phyloP scores from a whole-genome alignment of 1,284 basidiomycete genomes.

The Earliella scabrosa region DNA sequence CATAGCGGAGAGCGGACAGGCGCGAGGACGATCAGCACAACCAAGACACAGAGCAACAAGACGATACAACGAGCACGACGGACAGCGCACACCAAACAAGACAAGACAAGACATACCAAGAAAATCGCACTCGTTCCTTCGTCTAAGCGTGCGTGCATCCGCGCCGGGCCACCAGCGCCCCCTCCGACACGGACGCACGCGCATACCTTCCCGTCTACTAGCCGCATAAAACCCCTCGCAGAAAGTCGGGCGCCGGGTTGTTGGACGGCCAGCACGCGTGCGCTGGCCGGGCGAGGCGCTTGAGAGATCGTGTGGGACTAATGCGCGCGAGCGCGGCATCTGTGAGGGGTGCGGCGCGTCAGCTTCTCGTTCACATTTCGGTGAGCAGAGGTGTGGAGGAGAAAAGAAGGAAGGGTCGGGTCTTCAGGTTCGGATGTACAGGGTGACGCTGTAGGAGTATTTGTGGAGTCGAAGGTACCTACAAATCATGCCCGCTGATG shows the following conservation, averaged over 20 bases:
- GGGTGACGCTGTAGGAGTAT: no score
- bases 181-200: background rate
- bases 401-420: background rate
- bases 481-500: no score
- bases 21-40: no score
- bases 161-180: background rate
- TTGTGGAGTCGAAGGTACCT: no score
- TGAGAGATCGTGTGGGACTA: constrained; percentile 2
- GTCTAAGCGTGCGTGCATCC: background rate
- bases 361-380: background rate
- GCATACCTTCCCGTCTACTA: constrained; percentile 3
- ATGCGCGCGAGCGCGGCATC: constrained; percentile 4
- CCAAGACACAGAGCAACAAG: no score
- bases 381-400: no score
- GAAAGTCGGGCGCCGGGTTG: constrained; percentile 2
- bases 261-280: background rate
- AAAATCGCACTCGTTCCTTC: background rate
- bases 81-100: no score
- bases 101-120: background rate
- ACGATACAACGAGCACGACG: no score
- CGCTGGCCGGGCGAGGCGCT: background rate
- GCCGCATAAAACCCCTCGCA: constrained; percentile 5
- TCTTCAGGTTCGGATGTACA: no score
- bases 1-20: no score
- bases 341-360: background rate